Evolutionary conservation across 441 rosid genomes (phyloP).

Genomic region (Manihot esculenta): DNA sequence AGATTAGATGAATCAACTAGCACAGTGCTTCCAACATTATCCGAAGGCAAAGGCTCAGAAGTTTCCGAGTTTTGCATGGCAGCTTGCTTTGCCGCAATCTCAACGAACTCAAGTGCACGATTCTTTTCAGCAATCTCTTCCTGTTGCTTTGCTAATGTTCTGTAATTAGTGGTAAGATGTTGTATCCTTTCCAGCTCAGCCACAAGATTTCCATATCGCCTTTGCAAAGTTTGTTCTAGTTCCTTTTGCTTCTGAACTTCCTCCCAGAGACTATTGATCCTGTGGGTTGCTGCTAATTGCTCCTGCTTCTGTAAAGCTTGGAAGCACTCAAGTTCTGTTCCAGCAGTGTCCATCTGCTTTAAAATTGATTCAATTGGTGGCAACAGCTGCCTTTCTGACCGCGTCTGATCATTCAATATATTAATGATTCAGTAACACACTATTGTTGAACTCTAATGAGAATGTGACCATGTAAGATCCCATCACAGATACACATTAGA

Average conservation of each 20-base stretch:
- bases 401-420: conserved; percentile 47
- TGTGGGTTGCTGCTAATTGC: conserved; percentile 75
- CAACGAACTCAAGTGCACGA: conserved; percentile 31
- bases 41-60: conserved; percentile 13
- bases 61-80: conserved; percentile 29
- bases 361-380: conserved; percentile 68
- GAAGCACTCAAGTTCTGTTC: conserved; percentile 91
- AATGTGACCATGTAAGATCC: neutral
- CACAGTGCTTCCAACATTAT: conserved; percentile 19
- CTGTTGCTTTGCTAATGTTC: conserved; percentile 51
- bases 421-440: conserved; percentile 2
- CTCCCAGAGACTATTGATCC: conserved; percentile 77
- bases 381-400: conserved; percentile 72
- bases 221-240: conserved; percentile 70
- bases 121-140: conserved; percentile 48
- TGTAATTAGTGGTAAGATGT: conserved; percentile 38
- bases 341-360: conserved; percentile 83
- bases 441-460: neutral
- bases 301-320: conserved; percentile 92
- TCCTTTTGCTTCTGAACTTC: conserved; percentile 91
- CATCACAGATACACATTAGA: neutral
- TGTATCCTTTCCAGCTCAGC: conserved; percentile 59
- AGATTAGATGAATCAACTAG: conserved; percentile 20
- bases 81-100: conserved; percentile 29
- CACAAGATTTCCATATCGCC: conserved; percentile 65